Evolutionary conservation across 495 filamentous ascomycete genomes (phyloP), one percentile per base, ranked within the genome.

Genomic region (Polyplosphaeria fusca): DNA sequence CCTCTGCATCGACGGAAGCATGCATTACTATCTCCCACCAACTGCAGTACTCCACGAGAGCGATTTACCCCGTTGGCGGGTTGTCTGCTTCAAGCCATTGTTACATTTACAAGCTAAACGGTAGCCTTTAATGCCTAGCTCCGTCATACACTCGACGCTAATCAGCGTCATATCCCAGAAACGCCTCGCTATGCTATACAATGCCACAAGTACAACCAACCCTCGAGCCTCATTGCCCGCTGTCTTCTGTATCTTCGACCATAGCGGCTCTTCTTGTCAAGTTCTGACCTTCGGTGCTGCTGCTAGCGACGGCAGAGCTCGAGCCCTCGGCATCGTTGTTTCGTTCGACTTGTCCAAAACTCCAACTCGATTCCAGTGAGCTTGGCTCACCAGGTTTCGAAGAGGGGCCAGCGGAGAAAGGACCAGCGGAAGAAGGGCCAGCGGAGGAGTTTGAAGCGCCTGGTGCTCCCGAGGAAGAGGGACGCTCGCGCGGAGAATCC

Each of bases 151-250:
- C n/a, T n/a, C n/a, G n/a, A n/a, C n/a, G n/a, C n/a, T n/a, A n/a
- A n/a, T n/a, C n/a, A n/a, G n/a, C 46, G 20, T 28, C 37, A 4
- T 22, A 46, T 23, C 20, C 45, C 38, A 23, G 47, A 52, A n/a
- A 64, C 61, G 51, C 61, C 61, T 40, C 61, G 61, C 61, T 64
- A 64, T 64, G 61, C 54, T 30, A 42, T 35, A 35, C 30, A 35
- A 14, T 7, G 7, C 30, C 30, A 35, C 20, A 54, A 24, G 37
- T 20, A 56, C 24, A 26, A 11, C 32, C 13, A 3, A 2, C 7
- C 26, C 23, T 11, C 23, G 27, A 40, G n/a, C 25, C 32, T 28
- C 32, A 60, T 20, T 52, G 42, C n/a, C 30, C 48, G 19, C 45
- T 43, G 19, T 59, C 61, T 19, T 65, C 62, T 4, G 38, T 42